phyloP scores from a whole-genome alignment of 176 grass and related monocot genomes.

The Cenchrus purpureus region DNA sequence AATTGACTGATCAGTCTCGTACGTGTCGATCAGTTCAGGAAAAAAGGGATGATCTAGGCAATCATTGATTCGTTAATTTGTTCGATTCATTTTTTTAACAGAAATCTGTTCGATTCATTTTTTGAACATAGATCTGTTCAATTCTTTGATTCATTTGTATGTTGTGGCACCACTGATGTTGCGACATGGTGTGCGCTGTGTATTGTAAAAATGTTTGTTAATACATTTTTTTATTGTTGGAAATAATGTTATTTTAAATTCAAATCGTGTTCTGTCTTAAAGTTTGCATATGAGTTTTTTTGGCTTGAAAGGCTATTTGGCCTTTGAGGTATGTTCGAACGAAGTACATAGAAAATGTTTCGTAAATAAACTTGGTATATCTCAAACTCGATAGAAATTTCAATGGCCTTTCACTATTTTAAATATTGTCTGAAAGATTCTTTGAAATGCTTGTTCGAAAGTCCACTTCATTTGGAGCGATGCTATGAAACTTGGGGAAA shows the following conservation, averaged over 20 bases:
- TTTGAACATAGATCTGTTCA: too few relatives aligned
- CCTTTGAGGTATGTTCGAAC: too few relatives aligned
- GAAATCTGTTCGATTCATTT: not conserved
- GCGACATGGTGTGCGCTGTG: too few relatives aligned
- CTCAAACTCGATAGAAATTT: not conserved
- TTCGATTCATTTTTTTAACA: not conserved
- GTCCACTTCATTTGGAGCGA: not conserved
- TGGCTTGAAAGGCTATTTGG: too few relatives aligned
- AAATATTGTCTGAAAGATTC: not conserved
- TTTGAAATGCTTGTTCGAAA: too few relatives aligned
- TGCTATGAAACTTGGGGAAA: not conserved
- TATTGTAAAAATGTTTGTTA: too few relatives aligned
- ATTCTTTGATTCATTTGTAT: not conserved
- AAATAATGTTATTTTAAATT: not conserved
- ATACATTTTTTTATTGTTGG: not conserved
- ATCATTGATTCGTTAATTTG: conserved; percentile 3
- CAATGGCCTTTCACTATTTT: not conserved
- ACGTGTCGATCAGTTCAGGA: not conserved
- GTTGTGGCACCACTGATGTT: not conserved
- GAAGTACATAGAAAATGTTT: too few relatives aligned
- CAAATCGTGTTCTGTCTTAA: too few relatives aligned
- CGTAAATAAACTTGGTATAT: too few relatives aligned
- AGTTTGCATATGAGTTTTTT: too few relatives aligned
- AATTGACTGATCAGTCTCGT: not conserved
- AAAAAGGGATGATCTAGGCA: not conserved